Percentiles rank a stretch among this genome's conserved stretches.
Evolutionary conservation across 1,139 yeast genomes (phyloP).

Genomic region (Pichia sp.): DNA sequence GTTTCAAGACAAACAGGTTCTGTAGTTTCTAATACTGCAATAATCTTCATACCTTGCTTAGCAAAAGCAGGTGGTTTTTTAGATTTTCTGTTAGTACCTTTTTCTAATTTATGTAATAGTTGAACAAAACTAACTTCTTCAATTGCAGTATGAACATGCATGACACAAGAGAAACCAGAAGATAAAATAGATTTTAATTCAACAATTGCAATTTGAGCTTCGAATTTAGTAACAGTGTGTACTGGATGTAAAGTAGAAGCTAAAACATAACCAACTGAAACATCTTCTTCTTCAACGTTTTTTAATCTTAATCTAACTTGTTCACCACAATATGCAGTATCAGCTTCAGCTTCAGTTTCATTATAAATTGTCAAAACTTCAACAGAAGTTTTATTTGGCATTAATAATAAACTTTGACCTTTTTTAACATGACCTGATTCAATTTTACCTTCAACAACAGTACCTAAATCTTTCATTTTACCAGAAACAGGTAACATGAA

Average conservation of each 20-base stretch:
- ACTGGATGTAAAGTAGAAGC: conserved; percentile 85
- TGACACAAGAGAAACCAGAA: conserved; percentile 94
- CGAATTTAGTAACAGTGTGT: conserved; percentile 82
- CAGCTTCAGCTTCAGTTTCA: conserved; percentile 95
- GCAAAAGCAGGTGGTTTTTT: conserved; percentile 98
- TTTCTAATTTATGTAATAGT: conserved; percentile 87
- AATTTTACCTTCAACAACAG: conserved; percentile 95
- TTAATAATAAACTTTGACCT: conserved; percentile 66
- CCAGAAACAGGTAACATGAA: conserved; percentile 95
- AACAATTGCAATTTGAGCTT: conserved; percentile 95
- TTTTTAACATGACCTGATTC: conserved; percentile 92
- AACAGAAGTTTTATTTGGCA: conserved; percentile 84
- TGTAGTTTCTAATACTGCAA: conserved; percentile 79
- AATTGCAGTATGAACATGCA: conserved; percentile 98
- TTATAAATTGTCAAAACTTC: conserved; percentile 85
- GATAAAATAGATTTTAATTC: conserved; percentile 92
- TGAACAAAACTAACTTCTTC: conserved; percentile 85
- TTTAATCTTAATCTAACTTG: conserved; percentile 89
- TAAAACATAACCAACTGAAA: conserved; percentile 84
- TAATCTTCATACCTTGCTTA: conserved; percentile 97
- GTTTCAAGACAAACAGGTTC: conserved; percentile 93
- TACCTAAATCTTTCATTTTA: conserved; percentile 94
- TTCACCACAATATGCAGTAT: conserved; percentile 88
- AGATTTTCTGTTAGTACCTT: conserved; percentile 93
- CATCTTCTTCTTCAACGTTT: conserved; percentile 97